These are phyloP conservation scores for Rauvolfia tetraphylla DNA, from an alignment of 257 asterid genomes.

Conservation along the genomic window DNA sequence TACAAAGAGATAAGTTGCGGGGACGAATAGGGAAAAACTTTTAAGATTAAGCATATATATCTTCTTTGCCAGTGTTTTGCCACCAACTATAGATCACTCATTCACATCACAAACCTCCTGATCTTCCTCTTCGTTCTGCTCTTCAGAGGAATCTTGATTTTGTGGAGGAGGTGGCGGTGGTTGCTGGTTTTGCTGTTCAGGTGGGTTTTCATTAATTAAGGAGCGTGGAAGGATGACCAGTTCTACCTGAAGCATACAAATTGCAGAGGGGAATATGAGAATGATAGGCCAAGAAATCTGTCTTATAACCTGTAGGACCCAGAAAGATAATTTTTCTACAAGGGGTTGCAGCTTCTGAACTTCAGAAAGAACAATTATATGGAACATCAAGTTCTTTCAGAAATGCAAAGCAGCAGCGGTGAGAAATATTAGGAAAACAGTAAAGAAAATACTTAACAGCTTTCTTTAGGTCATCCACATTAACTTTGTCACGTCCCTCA, in stretches of 20 bases:
- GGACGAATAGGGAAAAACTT: neutral
- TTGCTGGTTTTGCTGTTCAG: conserved; percentile 55
- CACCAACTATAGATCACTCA: neutral
- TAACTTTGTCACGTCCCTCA: conserved; percentile 89
- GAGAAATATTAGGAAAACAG: conserved; percentile 5
- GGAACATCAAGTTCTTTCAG: neutral
- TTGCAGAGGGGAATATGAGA: conserved; percentile 12
- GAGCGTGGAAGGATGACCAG: conserved; percentile 87
- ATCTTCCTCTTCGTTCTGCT: conserved; percentile 64
- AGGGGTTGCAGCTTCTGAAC: neutral
- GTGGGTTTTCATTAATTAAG: conserved; percentile 57
- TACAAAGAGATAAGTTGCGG: neutral
- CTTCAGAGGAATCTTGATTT: conserved; percentile 71
- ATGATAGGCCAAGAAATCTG: neutral
- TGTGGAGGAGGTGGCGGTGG: conserved; percentile 85
- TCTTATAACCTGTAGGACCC: neutral
- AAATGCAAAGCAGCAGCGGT: neutral
- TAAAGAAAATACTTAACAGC: conserved; percentile 61
- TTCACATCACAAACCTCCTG: conserved; percentile 51
- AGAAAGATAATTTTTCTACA: neutral
- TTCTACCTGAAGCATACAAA: conserved; percentile 55
- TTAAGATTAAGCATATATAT: neutral
- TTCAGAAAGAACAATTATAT: neutral
- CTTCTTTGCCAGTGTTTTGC: neutral
- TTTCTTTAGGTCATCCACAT: conserved; percentile 93